Evolutionary conservation across 306 rosid genomes (phyloP), one percentile per base, ranked within the genome.

Genomic region (Trichosanthes truncata): DNA sequence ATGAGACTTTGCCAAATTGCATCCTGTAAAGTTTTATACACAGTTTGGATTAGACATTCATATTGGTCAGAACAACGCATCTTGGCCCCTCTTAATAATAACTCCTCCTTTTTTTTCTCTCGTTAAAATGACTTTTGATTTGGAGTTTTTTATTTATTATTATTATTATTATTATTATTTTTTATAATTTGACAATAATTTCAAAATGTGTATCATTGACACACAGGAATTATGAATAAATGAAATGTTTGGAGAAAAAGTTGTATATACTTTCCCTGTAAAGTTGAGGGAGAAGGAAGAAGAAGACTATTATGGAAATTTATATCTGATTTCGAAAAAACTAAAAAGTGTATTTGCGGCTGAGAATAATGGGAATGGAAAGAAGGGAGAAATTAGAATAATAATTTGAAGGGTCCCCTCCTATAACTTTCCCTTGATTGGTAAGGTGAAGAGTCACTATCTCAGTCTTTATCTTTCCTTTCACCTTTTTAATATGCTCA

Each of bases 21-120:
- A 83, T 86, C 74, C 87, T 86, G 82, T 83, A 86, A 86, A 86
- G 89, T 36, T 51, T 41, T 78, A 83, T 75, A 79, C 78, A 67
- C 78, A 67, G 26, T 74, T 78, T 74, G 83, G 74, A 23, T 73
- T 83, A 25, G 68, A 53, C 71, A 36, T 69, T 79, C 69, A 59
- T 63, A 76, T 68, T 72, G 33, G 67, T 63, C 41, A 9, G 57
- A 78, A 66, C 52, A 52, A 66, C 61, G 35, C 40, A 20, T 46
- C 20, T 56, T 55, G 66, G 79, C 81, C 86, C 76, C 33, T 43
- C 76, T 21, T 43, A 2, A 69, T 43, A 21, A 69, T 40, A 3
- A 7, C 25, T 26, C 6, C n/a, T 4, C 1, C 5, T 3, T 41
- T 69, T 9, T 36, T 67, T 40, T 35, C 12, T 35, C 12, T 33